phyloP scores from a whole-genome alignment of 202 grass and related monocot genomes.

The Zizania palustris region DNA sequence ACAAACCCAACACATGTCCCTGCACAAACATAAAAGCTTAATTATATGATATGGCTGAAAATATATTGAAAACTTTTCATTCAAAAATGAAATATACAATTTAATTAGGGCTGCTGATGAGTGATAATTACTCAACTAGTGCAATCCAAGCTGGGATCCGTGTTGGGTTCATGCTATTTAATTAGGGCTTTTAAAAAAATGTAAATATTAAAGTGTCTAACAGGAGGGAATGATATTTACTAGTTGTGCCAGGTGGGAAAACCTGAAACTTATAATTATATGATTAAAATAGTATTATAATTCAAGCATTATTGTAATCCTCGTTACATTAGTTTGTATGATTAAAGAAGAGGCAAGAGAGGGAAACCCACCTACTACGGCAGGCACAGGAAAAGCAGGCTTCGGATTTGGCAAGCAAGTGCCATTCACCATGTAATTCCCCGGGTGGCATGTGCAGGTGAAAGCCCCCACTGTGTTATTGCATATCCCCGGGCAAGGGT shows the following conservation, averaged over 20 bases:
- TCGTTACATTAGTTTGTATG: no score
- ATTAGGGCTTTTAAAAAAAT: no score
- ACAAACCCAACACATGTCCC: not conserved
- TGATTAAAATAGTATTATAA: no score
- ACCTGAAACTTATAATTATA: not conserved
- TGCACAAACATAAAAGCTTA: no score
- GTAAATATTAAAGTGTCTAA: not conserved
- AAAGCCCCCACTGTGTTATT: not conserved
- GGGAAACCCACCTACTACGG: not conserved
- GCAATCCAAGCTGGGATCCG: no score
- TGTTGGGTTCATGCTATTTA: no score
- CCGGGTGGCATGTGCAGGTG: not conserved
- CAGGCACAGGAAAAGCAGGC: not conserved
- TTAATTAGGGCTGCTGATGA: no score
- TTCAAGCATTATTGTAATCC: no score
- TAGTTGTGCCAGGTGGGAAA: not conserved
- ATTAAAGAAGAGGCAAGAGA: not conserved
- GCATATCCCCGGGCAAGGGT: not conserved
- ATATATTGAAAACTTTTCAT: no score
- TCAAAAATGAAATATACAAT: no score
- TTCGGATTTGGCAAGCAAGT: not conserved
- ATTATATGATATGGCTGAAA: no score
- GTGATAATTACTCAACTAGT: no score
- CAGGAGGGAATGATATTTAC: not conserved
- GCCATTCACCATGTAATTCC: not conserved